Evolutionary conservation across 106 monocot genomes (phyloP).

Genomic region (Phalaenopsis equestris): DNA sequence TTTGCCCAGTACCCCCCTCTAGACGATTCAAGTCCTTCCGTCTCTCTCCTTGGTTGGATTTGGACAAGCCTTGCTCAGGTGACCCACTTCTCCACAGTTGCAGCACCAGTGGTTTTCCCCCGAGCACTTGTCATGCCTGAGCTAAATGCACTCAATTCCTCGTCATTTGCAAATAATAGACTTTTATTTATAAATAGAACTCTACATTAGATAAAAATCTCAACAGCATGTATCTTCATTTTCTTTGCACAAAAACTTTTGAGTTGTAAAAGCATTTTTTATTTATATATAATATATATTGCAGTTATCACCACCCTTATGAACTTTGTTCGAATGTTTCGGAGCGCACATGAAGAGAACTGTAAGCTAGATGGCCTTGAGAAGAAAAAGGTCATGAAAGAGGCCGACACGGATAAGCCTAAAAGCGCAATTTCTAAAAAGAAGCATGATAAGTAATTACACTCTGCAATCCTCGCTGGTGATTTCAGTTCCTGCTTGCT

Average conservation of each 20-base stretch:
- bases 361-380: conserved; percentile 5
- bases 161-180: no score
- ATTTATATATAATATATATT: conserved; percentile 1
- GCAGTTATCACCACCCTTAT: conserved; percentile 64
- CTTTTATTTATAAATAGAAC: no score
- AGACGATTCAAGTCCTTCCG: no score
- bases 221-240: background rate
- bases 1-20: no score
- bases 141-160: no score
- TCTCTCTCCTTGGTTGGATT: no score
- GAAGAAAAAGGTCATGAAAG: conserved; percentile 45
- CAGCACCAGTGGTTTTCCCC: no score
- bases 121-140: no score
- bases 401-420: conserved; percentile 37
- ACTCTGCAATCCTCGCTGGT: background rate
- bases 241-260: background rate
- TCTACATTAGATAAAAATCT: no score
- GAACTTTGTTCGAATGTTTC: conserved; percentile 60
- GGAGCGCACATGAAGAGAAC: conserved; percentile 67
- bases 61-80: no score
- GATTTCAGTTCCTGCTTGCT: background rate
- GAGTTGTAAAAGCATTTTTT: background rate
- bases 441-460: conserved; percentile 11
- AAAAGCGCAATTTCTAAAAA: conserved; percentile 22
- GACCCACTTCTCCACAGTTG: no score